phyloP scores from a whole-genome alignment of 1,139 yeast species.

The Ashbya aceris region DNA sequence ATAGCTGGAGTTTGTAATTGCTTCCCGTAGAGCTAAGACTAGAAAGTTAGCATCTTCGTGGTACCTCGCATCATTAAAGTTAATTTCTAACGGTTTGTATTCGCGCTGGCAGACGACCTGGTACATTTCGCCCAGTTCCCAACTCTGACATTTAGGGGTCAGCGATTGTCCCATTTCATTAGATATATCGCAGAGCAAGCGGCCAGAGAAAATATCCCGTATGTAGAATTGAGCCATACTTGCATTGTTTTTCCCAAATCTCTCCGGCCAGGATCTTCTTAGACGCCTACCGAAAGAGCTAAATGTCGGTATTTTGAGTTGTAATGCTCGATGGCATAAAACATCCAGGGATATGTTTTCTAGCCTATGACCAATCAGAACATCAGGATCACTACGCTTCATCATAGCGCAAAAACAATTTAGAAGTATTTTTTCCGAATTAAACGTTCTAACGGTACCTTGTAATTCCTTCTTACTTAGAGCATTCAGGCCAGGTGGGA shows the following conservation, averaged over 20 bases:
- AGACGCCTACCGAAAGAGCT: constrained; percentile 77
- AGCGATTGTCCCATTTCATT: constrained; percentile 93
- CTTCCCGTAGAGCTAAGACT: constrained; percentile 63
- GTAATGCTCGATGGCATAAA: constrained; percentile 72
- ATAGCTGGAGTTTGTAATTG: constrained; percentile 55
- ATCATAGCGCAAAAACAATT: constrained; percentile 65
- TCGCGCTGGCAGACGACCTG: constrained; percentile 59
- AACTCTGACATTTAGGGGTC: constrained; percentile 87
- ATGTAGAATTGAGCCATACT: constrained; percentile 40
- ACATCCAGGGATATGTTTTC: constrained; percentile 76
- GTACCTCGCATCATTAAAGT: constrained; percentile 55
- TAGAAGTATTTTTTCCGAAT: constrained; percentile 65
- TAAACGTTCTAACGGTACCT: constrained; percentile 44
- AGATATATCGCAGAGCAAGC: constrained; percentile 85
- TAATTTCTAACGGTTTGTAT: constrained; percentile 59
- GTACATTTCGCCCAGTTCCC: constrained; percentile 92
- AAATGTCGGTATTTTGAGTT: constrained; percentile 64
- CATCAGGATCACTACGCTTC: constrained; percentile 77
- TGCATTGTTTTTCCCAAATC: constrained; percentile 46
- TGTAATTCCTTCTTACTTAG: constrained; percentile 24
- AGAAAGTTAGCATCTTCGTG: constrained; percentile 61
- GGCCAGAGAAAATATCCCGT: constrained; percentile 71
- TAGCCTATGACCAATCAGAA: constrained; percentile 76
- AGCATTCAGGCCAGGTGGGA: constrained; percentile 26
- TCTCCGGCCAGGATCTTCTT: constrained; percentile 67